A percentile compares a stretch with the other conserved stretches of the same genome.
Evolutionary conservation across 306 rosid species (phyloP).

Genomic region (Vicia sativa): DNA sequence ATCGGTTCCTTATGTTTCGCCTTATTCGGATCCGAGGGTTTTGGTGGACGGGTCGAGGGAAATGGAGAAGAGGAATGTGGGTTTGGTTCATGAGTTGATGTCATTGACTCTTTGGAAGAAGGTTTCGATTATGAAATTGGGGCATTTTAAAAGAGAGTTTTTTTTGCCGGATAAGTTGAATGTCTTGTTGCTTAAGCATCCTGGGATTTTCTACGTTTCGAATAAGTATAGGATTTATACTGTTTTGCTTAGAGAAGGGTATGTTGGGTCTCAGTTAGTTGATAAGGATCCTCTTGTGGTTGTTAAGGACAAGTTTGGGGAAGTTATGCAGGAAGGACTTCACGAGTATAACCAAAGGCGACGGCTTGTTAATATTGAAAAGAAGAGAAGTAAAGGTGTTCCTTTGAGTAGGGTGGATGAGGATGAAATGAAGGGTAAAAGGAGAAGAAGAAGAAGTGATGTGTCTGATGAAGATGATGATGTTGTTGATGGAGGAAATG

Average conservation of each 20-base stretch:
- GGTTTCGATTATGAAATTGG: conserved; percentile 71
- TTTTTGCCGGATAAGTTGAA: conserved; percentile 65
- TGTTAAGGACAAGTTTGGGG: conserved; percentile 83
- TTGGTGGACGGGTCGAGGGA: conserved; percentile 66
- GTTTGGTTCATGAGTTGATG: conserved; percentile 80
- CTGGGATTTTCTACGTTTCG: conserved; percentile 75
- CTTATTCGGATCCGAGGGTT: conserved; percentile 51
- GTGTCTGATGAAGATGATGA: conserved; percentile 39
- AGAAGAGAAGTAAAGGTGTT: conserved; percentile 60
- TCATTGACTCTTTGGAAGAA: conserved; percentile 85
- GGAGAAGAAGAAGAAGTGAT: conserved; percentile 42
- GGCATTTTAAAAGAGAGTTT: conserved; percentile 79
- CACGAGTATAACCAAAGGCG: conserved; percentile 81
- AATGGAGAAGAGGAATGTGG: conserved; percentile 83
- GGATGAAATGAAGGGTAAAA: conserved; percentile 41
- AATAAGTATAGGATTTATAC: conserved; percentile 80
- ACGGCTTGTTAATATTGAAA: conserved; percentile 57
- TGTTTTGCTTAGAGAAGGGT: conserved; percentile 75
- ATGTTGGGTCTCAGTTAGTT: conserved; percentile 63
- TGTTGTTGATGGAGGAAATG: conserved; percentile 41
- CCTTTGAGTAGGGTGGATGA: conserved; percentile 50
- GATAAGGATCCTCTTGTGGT: conserved; percentile 77
- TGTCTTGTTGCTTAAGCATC: conserved; percentile 73
- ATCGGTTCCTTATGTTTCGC: conserved; percentile 67
- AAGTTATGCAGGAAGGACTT: conserved; percentile 89